Evolutionary conservation across 345 rosid genomes (phyloP).

Genomic region (Hibiscus tridactylites): DNA sequence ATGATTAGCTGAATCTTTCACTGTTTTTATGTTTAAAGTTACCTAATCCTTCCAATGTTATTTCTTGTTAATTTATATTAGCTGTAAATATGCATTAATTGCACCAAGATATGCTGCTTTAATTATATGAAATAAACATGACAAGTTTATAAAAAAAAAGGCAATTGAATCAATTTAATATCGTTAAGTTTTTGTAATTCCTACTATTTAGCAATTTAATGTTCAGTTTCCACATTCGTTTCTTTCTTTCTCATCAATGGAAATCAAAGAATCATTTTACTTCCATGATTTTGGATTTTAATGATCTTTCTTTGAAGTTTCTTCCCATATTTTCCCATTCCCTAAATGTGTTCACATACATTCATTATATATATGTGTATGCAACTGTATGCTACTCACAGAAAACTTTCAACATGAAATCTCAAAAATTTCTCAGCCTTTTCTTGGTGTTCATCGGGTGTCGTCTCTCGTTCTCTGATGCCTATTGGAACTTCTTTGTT

Average conservation of each 20-base stretch:
- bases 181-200: no score
- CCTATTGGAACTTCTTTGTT: slow-evolving; percentile 29
- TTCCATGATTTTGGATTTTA: background rate
- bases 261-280: background rate
- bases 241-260: background rate
- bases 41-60: no score
- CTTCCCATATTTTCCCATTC: background rate
- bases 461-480: slow-evolving; percentile 27
- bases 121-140: background rate
- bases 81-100: background rate
- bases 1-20: background rate
- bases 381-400: background rate
- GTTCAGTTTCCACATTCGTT: background rate
- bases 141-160: background rate
- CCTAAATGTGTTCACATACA: background rate
- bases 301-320: background rate
- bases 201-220: no score
- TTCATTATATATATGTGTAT: background rate
- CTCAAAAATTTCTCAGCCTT: slow-evolving; percentile 15
- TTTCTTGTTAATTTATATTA: no score
- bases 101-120: background rate
- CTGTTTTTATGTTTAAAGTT: no score
- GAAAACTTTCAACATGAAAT: slow-evolving; percentile 12
- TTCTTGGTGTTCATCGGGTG: slow-evolving; percentile 16
- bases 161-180: background rate